Percentiles rank a stretch among this genome's conserved stretches.
These are phyloP conservation scores for Aspergillus haitiensis DNA, from an alignment of 495 filamentous ascomycete species.

Conservation along the genomic window DNA sequence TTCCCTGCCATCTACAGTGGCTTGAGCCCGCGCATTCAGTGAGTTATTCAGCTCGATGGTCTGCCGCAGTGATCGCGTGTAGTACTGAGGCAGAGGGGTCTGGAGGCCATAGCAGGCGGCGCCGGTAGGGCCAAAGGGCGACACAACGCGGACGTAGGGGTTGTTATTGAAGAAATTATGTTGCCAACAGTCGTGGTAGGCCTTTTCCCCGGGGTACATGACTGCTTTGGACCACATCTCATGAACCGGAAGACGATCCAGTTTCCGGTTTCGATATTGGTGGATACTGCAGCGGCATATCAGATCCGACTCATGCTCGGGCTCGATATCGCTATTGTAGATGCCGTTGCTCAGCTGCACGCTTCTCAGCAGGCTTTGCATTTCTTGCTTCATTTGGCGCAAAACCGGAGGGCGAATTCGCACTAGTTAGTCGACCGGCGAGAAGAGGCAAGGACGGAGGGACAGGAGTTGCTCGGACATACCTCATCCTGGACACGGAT, in stretches of 20 bases:
- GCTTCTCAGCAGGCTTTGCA: constrained; percentile 41
- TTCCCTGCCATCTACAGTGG: constrained; percentile 36
- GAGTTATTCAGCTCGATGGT: constrained; percentile 31
- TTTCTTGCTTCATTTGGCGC: constrained; percentile 31
- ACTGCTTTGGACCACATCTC: constrained; percentile 48
- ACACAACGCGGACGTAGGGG: neutral
- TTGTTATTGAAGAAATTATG: neutral
- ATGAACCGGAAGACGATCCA: constrained; percentile 35
- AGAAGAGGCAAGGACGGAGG: too few species aligned
- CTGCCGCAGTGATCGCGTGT: constrained; percentile 22
- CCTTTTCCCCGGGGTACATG: constrained; percentile 50
- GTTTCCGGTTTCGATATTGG: constrained; percentile 34
- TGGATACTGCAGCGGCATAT: constrained; percentile 37
- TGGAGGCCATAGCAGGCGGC: neutral
- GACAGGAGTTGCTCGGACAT: neutral
- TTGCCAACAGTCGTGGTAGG: constrained; percentile 4
- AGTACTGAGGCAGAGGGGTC: neutral
- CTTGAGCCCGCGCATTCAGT: constrained; percentile 41
- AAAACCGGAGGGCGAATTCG: neutral
- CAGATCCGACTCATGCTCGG: constrained; percentile 42
- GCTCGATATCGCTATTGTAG: constrained; percentile 50
- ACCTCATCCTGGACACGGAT: constrained; percentile 39
- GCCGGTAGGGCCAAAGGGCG: constrained; percentile 3
- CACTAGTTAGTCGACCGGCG: too few species aligned
- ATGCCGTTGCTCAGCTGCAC: constrained; percentile 37